These are phyloP conservation scores for Ganoderma lingzhi DNA, from an alignment of 1,284 basidiomycete genomes.

Conservation along the genomic window DNA sequence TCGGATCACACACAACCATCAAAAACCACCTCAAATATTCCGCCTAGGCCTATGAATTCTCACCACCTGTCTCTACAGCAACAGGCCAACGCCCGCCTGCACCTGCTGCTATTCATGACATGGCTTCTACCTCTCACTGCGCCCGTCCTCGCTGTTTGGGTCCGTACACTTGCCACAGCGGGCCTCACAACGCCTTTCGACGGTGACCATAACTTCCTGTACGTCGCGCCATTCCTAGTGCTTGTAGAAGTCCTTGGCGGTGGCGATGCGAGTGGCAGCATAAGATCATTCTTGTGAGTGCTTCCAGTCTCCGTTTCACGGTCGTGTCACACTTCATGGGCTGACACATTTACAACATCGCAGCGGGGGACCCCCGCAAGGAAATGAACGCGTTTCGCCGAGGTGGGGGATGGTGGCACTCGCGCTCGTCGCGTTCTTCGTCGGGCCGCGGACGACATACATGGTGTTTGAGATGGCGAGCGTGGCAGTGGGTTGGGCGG, in stretches of 20 bases:
- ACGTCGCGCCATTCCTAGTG: constrained; percentile 71
- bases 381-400: constrained; percentile 25
- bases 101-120: constrained; percentile 81
- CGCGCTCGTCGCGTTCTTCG: constrained; percentile 59
- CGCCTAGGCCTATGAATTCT: background rate
- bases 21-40: background rate
- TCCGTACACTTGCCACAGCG: constrained; percentile 81
- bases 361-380: constrained; percentile 5
- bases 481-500: constrained; percentile 35
- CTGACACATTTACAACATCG: constrained; percentile 17
- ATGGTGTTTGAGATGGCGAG: constrained; percentile 60
- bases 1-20: background rate
- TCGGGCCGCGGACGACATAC: constrained; percentile 69
- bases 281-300: constrained; percentile 27
- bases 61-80: constrained; percentile 6
- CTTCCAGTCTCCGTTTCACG: background rate
- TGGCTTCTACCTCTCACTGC: constrained; percentile 85
- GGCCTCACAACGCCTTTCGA: constrained; percentile 78
- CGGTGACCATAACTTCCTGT: constrained; percentile 79
- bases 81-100: constrained; percentile 59
- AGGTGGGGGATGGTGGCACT: constrained; percentile 50
- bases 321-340: background rate
- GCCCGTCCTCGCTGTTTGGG: constrained; percentile 90
- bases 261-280: constrained; percentile 22
- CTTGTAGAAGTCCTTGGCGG: constrained; percentile 59